Conservation (phyloP, 202 grass and related monocot species). For the Schoenoplectus triqueter region DNA sequence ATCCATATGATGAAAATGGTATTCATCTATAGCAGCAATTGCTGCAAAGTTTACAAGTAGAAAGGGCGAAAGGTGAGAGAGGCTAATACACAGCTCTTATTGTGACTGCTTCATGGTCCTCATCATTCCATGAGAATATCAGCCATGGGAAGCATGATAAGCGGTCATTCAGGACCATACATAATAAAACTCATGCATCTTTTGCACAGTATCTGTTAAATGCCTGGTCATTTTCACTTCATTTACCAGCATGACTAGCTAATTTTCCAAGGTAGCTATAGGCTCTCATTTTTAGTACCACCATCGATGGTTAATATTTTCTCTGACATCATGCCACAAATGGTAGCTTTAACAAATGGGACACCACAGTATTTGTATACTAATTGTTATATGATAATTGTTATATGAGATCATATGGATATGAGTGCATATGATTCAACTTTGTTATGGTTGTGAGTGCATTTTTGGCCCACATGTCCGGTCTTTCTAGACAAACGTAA, state of each 20-base stretch:
- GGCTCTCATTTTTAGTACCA: conserved; percentile 18
- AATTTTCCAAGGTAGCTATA: conserved; percentile 16
- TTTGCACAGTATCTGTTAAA: conserved; percentile 16
- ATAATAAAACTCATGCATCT: conserved; percentile 4
- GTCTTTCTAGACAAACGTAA: background rate
- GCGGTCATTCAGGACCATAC: conserved; percentile 1
- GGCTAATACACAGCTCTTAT: conserved; percentile 15
- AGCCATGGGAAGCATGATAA: conserved; percentile 30
- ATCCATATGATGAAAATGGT: background rate
- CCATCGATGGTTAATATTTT: conserved; percentile 23
- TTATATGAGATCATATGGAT: background rate
- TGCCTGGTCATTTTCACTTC: conserved; percentile 7
- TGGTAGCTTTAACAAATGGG: background rate
- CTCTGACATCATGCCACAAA: background rate
- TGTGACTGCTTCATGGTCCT: background rate
- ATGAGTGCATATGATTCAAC: background rate
- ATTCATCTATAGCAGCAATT: background rate
- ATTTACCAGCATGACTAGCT: conserved; percentile 33
- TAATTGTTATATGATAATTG: background rate
- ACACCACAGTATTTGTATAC: background rate
- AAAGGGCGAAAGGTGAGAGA: background rate
- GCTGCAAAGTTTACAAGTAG: background rate
- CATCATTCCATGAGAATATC: conserved; percentile 19
- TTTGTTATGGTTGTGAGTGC: background rate
- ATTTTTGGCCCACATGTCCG: background rate